Evolutionary conservation across 2,329 filamentous ascomycete species (phyloP).

Genomic region (Hypoxylon sp.): DNA sequence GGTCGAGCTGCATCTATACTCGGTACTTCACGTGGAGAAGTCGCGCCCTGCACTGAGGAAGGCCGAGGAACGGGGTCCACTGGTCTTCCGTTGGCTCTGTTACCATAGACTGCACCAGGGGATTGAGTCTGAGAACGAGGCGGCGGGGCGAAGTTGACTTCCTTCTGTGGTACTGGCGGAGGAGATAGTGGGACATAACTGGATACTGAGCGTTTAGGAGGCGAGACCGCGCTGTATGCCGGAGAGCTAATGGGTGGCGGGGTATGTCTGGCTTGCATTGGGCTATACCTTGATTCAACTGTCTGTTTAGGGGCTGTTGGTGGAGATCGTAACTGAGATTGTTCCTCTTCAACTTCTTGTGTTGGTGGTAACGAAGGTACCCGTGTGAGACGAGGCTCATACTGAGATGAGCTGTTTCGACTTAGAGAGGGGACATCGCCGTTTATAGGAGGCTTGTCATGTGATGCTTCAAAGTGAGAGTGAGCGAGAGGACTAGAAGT

Average conservation of each 20-base stretch:
- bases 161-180: slow-evolving; percentile 52
- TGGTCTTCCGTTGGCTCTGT: slow-evolving; percentile 53
- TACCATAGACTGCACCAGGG: slow-evolving; percentile 64
- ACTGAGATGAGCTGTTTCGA: slow-evolving; percentile 66
- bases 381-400: slow-evolving; percentile 69
- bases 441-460: slow-evolving; percentile 57
- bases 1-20: slow-evolving; percentile 46
- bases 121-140: slow-evolving; percentile 75
- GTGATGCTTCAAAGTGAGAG: slow-evolving; percentile 73
- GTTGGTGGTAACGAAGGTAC: slow-evolving; percentile 73
- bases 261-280: slow-evolving; percentile 61
- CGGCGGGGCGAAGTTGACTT: slow-evolving; percentile 67
- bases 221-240: slow-evolving; percentile 64
- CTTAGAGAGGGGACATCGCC: slow-evolving; percentile 61
- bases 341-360: slow-evolving; percentile 73
- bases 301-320: slow-evolving; percentile 46
- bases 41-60: slow-evolving; percentile 66
- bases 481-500: slow-evolving; percentile 77
- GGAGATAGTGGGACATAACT: slow-evolving; percentile 65
- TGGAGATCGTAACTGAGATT: slow-evolving; percentile 54
- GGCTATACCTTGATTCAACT: slow-evolving; percentile 58
- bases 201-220: slow-evolving; percentile 68
- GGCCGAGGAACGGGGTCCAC: slow-evolving; percentile 67
- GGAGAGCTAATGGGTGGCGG: slow-evolving; percentile 64
- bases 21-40: slow-evolving; percentile 54